Percentiles rank a stretch among this genome's conserved stretches.
Conservation (phyloP, 176 grass and related monocot genomes). For the Bromus sterilis region DNA sequence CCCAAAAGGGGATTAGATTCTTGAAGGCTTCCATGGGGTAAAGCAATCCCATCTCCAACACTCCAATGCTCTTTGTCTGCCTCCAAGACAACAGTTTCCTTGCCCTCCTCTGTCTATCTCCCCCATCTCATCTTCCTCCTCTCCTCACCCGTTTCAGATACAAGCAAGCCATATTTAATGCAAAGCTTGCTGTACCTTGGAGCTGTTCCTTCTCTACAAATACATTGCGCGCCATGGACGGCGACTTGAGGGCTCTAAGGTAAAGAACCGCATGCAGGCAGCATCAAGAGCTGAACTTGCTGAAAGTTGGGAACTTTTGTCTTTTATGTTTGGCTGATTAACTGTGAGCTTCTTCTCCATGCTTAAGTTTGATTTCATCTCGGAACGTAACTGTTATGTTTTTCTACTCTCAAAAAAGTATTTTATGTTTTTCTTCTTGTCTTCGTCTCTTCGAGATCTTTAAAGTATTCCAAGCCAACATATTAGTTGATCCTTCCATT, state of each 20-base stretch:
- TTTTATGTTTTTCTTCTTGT: neutral
- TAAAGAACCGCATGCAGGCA: neutral
- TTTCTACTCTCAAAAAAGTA: neutral
- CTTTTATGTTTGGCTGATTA: neutral
- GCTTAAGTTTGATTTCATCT: neutral
- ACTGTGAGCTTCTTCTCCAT: conserved; percentile 24
- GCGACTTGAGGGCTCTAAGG: conserved; percentile 11
- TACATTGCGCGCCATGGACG: conserved; percentile 26
- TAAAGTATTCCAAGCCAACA: neutral
- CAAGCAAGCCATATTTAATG: conserved; percentile 37
- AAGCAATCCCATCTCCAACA: conserved; percentile 49
- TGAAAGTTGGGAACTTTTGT: conserved; percentile 1
- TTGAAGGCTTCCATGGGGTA: conserved; percentile 40
- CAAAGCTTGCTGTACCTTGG: conserved; percentile 11
- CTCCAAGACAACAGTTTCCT: conserved; percentile 18
- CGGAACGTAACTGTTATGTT: neutral
- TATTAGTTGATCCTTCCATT: neutral
- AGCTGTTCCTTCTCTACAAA: conserved; percentile 34
- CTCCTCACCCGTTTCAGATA: conserved; percentile 7
- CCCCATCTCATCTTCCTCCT: neutral
- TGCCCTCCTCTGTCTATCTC: neutral
- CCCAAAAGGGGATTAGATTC: conserved; percentile 37
- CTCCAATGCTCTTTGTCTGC: conserved; percentile 34
- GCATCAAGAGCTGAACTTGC: neutral
- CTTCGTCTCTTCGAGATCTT: neutral